Conservation (phyloP, 2,329 filamentous ascomycete genomes). For the Ophiostoma tasmaniense region DNA sequence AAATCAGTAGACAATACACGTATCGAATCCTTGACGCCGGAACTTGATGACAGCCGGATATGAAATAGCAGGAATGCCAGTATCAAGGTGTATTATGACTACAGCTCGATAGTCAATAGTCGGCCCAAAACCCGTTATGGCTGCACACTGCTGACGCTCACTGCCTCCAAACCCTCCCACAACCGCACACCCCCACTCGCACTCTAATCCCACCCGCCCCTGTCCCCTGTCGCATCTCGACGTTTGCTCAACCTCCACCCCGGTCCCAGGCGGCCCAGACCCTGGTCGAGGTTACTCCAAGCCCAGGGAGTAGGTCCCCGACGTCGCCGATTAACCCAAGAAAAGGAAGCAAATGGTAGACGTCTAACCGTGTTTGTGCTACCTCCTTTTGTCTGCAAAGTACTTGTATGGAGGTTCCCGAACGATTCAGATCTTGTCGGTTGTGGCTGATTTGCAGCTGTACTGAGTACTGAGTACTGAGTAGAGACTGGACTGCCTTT, state of each 20-base stretch:
- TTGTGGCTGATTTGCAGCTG: too few relatives aligned
- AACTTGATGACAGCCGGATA: not conserved
- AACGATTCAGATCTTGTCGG: not conserved
- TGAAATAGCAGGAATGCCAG: too few relatives aligned
- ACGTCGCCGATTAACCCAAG: not conserved
- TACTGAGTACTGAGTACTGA: too few relatives aligned
- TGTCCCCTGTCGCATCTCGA: not conserved
- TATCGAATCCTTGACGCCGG: not conserved
- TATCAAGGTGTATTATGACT: too few relatives aligned
- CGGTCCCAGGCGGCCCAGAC: not conserved
- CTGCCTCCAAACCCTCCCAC: not conserved
- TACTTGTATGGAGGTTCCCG: not conserved
- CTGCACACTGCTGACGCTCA: not conserved
- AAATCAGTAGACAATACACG: not conserved
- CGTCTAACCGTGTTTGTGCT: not conserved
- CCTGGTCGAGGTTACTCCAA: not conserved
- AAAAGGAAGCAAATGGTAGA: not conserved
- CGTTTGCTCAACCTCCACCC: not conserved
- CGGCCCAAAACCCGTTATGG: not conserved
- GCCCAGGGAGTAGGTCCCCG: slow-evolving; percentile 1
- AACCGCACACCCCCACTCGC: not conserved
- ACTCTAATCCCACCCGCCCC: not conserved
- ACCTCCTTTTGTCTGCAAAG: not conserved
- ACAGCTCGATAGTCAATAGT: not conserved
- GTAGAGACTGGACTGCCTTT: too few relatives aligned